Base-by-base conservation (phyloP, 2,329 filamentous ascomycete species). In the Trichoderma afroharzianum region DNA sequence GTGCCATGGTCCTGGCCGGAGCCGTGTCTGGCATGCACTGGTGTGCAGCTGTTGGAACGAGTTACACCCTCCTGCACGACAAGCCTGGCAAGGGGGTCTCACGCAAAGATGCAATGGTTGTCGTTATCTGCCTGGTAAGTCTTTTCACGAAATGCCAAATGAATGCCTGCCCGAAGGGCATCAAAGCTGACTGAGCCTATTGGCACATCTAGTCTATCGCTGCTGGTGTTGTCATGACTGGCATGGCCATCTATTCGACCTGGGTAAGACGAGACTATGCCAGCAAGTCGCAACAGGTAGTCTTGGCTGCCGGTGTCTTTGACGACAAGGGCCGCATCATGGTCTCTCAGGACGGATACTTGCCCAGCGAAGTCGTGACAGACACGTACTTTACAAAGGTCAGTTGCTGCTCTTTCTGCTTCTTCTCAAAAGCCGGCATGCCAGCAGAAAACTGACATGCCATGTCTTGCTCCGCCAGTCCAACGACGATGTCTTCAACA, bases 1-100 rank as follows among this genome's bases (percentile, higher is more conserved):
- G 90, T 74, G 91, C 91, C 18, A 82, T 88, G 64, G 80, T 94
- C 26, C 85, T 97, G 53, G 91, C 92, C 11, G 84, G 87, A n/a
- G 92, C 91, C 43, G 92, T 95, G 1, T 94, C 91, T 50, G 43
- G 43, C 43, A 50, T 50, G 43, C 43, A 50, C 4, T 50, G 43
- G 43, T 50, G 43, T 2, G 43, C 43, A 0, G 43, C 43, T 12
- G 43, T 50, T 50, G 43, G 43, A 21, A 50, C 43, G 2, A 50
- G 43, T 1, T 50, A 50, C n/a, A 50, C 43, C 4, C 43, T 50
- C 2, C 1, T 50, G n/a, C 43, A 50, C 43, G 9, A 21, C 43
- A 50, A 9, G n/a, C 43, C 43, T 21, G n/a, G 43, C 9, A 50
- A 50, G n/a, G 43, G 43, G 9, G 43, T 50, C 43, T 50, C n/a